A percentile compares a stretch with the other conserved stretches of the same genome.
phyloP scores from a whole-genome alignment of 768 basidiomycete species.

The Boletus rufocinnamomeus region DNA sequence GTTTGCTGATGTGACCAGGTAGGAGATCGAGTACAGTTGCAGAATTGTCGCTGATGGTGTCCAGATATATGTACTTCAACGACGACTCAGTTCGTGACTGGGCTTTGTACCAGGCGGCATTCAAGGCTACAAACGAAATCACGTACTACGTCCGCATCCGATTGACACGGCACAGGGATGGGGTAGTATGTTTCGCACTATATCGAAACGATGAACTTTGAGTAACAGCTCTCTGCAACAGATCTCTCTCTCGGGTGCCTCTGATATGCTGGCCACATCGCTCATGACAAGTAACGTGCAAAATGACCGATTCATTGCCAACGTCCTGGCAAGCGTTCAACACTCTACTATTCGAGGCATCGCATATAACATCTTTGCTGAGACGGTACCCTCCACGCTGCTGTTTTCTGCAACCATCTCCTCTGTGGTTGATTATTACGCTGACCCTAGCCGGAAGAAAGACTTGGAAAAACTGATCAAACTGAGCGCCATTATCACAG shows the following conservation, averaged over 20 bases:
- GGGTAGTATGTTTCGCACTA: slow-evolving; percentile 21
- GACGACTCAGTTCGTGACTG: slow-evolving; percentile 35
- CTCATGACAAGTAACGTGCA: slow-evolving; percentile 27
- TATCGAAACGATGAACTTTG: neutral
- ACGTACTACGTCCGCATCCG: slow-evolving; percentile 26
- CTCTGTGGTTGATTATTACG: slow-evolving; percentile 61
- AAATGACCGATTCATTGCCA: slow-evolving; percentile 24
- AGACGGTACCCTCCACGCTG: slow-evolving; percentile 55
- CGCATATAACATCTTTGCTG: slow-evolving; percentile 52
- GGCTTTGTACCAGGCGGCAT: slow-evolving; percentile 32
- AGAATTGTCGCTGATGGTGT: neutral
- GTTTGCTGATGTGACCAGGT: slow-evolving; percentile 47
- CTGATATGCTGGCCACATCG: slow-evolving; percentile 22
- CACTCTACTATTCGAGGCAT: slow-evolving; percentile 34
- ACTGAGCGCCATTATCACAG: slow-evolving; percentile 32
- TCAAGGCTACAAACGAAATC: slow-evolving; percentile 29
- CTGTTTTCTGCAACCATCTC: slow-evolving; percentile 57
- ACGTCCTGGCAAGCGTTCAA: slow-evolving; percentile 10
- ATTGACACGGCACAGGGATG: slow-evolving; percentile 21
- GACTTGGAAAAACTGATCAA: slow-evolving; percentile 41
- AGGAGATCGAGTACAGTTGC: neutral
- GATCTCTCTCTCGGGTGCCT: slow-evolving; percentile 24
- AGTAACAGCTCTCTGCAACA: neutral
- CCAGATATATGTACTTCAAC: slow-evolving; percentile 42
- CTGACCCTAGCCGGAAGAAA: slow-evolving; percentile 40